Conservation (phyloP, 345 rosid species). For the Hirschfeldia incana region DNA sequence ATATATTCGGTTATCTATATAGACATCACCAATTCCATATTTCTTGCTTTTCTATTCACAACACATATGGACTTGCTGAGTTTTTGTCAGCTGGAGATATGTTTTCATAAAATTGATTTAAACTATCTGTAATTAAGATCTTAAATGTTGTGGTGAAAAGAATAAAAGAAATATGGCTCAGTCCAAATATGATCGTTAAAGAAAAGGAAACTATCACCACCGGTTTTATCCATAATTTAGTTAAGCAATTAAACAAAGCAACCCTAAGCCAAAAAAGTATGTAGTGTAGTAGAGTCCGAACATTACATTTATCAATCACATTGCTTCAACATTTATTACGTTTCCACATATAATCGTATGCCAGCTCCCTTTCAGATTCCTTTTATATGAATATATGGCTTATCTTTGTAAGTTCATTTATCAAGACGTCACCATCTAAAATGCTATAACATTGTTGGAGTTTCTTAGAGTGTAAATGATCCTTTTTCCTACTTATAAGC, state of each 20-base stretch:
- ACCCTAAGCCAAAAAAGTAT: not conserved
- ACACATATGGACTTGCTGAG: not conserved
- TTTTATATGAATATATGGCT: not conserved
- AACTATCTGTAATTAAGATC: not conserved
- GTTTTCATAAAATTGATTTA: not conserved
- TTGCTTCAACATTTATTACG: not conserved
- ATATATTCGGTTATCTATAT: not conserved
- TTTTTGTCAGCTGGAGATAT: not conserved
- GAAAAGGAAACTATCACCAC: not conserved
- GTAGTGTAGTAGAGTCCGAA: not conserved
- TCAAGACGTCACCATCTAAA: not conserved
- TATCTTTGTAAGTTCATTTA: not conserved
- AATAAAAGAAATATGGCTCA: not conserved
- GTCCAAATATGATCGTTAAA: not conserved
- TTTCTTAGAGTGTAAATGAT: not conserved
- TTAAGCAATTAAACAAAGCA: not conserved
- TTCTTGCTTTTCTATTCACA: not conserved
- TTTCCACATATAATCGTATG: not conserved
- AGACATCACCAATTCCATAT: not conserved
- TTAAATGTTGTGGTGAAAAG: not conserved
- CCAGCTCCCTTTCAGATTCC: not conserved
- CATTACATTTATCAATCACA: not conserved
- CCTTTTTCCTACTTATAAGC: not conserved
- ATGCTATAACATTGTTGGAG: not conserved
- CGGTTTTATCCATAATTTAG: not conserved